Conservation (phyloP, 1,139 yeast species). For the Saccharomyces hybrid region DNA sequence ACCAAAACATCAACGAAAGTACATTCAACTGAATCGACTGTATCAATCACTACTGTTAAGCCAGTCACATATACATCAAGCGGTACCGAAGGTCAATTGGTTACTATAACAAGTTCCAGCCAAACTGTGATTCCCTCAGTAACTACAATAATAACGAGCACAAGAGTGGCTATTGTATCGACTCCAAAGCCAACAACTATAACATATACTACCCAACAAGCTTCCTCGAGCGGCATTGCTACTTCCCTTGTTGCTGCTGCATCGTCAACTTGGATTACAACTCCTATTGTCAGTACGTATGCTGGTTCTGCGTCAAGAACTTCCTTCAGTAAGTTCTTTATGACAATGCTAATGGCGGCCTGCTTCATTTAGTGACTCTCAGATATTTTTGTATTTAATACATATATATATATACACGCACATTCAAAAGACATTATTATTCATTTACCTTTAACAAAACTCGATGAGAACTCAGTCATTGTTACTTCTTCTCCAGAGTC, state of each 20-base stretch:
- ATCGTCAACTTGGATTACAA: constrained; percentile 5
- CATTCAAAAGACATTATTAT: neutral
- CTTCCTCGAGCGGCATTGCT: neutral
- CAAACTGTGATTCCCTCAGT: constrained; percentile 5
- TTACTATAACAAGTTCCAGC: constrained; percentile 11
- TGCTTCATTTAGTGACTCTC: neutral
- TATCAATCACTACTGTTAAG: constrained; percentile 10
- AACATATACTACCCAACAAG: constrained; percentile 1
- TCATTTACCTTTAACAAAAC: constrained; percentile 33
- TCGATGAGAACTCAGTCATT: constrained; percentile 65
- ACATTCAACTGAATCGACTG: constrained; percentile 8
- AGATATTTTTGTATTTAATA: neutral
- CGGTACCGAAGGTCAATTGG: constrained; percentile 6
- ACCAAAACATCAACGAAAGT: constrained; percentile 3
- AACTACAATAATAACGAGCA: constrained; percentile 8
- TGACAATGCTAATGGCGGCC: constrained; percentile 1
- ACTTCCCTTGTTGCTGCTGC: neutral
- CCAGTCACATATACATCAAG: constrained; percentile 11
- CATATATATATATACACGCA: neutral
- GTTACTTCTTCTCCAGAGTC: constrained; percentile 74
- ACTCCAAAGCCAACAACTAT: constrained; percentile 4
- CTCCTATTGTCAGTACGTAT: constrained; percentile 6
- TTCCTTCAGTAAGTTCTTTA: neutral
- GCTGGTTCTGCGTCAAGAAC: constrained; percentile 4
- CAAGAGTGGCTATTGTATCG: constrained; percentile 8